These are phyloP conservation scores for Chaetoceros muelleri DNA, from an alignment of 108 stramenopile genomes.

Conservation along the genomic window DNA sequence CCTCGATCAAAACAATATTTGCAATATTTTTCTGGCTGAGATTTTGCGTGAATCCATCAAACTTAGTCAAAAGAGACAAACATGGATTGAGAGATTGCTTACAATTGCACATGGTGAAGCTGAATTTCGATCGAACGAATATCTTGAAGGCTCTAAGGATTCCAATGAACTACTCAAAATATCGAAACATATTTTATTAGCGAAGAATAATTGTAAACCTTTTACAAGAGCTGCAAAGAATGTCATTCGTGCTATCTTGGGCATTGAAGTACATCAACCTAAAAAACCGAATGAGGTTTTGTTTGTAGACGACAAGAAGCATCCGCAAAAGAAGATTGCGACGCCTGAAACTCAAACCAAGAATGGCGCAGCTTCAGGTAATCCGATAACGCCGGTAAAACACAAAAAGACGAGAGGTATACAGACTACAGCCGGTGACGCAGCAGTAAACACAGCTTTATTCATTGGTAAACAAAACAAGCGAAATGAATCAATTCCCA, in stretches of 20 bases:
- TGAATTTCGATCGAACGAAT: background rate
- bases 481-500: constrained; percentile 11
- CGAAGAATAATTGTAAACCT: constrained; percentile 11
- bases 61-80: constrained; percentile 1
- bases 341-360: constrained; percentile 15
- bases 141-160: constrained; percentile 11
- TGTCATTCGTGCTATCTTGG: constrained; percentile 25
- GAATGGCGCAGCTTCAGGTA: constrained; percentile 12
- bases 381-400: constrained; percentile 18
- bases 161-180: constrained; percentile 18
- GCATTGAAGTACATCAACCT: constrained; percentile 12
- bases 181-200: constrained; percentile 13
- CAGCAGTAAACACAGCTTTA: constrained; percentile 10
- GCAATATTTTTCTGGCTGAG: constrained; percentile 56
- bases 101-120: background rate
- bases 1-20: constrained; percentile 43
- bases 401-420: constrained; percentile 18
- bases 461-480: background rate
- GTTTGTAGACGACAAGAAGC: background rate
- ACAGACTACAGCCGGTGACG: constrained; percentile 18
- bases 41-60: constrained; percentile 42
- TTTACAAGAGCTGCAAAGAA: constrained; percentile 26
- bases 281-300: background rate
- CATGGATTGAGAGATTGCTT: background rate
- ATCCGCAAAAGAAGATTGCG: background rate